Percentiles rank a stretch among this genome's conserved stretches.
Evolutionary conservation across 2,329 filamentous ascomycete genomes (phyloP).

Genomic region (Arthrobotrys pseudoclavata): DNA sequence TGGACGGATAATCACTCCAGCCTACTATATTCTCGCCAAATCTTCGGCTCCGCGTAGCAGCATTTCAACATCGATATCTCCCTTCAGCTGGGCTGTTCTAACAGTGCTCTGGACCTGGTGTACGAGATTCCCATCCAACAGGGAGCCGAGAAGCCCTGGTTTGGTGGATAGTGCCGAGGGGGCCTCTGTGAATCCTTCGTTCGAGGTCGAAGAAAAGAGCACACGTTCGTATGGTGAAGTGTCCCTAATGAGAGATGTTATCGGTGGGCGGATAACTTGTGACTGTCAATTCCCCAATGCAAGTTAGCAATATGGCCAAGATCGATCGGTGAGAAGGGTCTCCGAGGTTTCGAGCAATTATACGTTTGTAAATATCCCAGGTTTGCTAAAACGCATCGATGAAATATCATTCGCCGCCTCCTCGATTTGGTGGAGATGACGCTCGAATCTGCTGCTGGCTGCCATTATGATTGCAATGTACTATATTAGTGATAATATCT

Average conservation of each 20-base stretch:
- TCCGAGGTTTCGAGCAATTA: too few species aligned
- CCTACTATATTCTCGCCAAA: conserved; percentile 55
- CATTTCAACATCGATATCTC: conserved; percentile 51
- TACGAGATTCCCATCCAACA: conserved; percentile 48
- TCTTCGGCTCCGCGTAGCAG: conserved; percentile 49
- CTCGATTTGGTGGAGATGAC: conserved; percentile 54
- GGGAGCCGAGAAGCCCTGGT: conserved; percentile 40
- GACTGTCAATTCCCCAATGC: conserved; percentile 17
- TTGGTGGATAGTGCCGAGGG: conserved; percentile 14
- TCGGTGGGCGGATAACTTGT: conserved; percentile 48
- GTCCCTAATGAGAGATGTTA: conserved; percentile 54
- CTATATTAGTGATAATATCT: neutral
- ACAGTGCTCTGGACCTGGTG: conserved; percentile 50
- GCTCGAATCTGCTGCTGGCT: conserved; percentile 45
- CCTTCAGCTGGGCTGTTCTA: conserved; percentile 41
- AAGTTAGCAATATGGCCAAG: neutral
- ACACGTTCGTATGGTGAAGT: conserved; percentile 57
- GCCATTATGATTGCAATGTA: conserved; percentile 26
- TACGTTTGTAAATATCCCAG: conserved; percentile 58
- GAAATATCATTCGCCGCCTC: conserved; percentile 53
- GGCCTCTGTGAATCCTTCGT: conserved; percentile 12
- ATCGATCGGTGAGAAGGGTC: neutral
- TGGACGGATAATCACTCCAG: neutral
- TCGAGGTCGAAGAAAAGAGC: conserved; percentile 46
- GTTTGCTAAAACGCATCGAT: conserved; percentile 50